Conservation (phyloP, 2,329 filamentous ascomycete genomes). For the Aspergillus sp. region DNA sequence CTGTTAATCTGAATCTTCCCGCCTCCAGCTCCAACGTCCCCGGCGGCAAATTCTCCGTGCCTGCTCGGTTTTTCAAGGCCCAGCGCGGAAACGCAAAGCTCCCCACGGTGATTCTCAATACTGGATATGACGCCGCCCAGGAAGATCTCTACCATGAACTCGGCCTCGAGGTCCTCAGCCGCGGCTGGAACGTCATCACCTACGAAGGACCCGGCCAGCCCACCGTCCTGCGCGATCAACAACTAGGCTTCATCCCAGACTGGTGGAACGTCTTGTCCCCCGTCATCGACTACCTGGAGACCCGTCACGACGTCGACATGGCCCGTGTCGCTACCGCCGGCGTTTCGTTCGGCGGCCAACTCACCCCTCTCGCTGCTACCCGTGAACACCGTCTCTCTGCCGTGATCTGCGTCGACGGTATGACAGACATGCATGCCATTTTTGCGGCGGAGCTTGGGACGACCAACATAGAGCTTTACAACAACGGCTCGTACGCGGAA, state of each 20-base stretch:
- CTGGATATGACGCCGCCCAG: conserved; percentile 40
- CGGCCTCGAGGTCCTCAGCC: conserved; percentile 30
- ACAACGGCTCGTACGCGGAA: too few species aligned
- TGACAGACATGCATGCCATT: too few species aligned
- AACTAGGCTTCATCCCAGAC: conserved; percentile 40
- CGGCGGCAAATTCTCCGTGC: conserved; percentile 27
- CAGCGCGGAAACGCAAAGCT: conserved; percentile 6
- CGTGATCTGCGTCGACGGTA: too few species aligned
- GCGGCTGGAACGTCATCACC: conserved; percentile 42
- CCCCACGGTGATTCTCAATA: conserved; percentile 39
- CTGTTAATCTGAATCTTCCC: conserved; percentile 27
- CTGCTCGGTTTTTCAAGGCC: conserved; percentile 4
- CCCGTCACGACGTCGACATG: too few species aligned
- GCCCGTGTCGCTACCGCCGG: too few species aligned
- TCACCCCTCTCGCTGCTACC: too few species aligned
- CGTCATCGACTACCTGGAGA: conserved; percentile 32
- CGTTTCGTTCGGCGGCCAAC: too few species aligned
- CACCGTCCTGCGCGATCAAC: conserved; percentile 36
- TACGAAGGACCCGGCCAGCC: conserved; percentile 47
- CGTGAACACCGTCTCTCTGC: too few species aligned
- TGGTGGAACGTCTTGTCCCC: conserved; percentile 41
- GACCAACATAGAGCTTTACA: too few species aligned
- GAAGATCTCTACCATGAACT: conserved; percentile 41
- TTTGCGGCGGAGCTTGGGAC: too few species aligned
- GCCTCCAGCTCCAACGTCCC: conserved; percentile 2